Evolutionary conservation across 2,329 filamentous ascomycete species (phyloP), one percentile per base, ranked within the genome.

Genomic region (Aspergillus fructus): DNA sequence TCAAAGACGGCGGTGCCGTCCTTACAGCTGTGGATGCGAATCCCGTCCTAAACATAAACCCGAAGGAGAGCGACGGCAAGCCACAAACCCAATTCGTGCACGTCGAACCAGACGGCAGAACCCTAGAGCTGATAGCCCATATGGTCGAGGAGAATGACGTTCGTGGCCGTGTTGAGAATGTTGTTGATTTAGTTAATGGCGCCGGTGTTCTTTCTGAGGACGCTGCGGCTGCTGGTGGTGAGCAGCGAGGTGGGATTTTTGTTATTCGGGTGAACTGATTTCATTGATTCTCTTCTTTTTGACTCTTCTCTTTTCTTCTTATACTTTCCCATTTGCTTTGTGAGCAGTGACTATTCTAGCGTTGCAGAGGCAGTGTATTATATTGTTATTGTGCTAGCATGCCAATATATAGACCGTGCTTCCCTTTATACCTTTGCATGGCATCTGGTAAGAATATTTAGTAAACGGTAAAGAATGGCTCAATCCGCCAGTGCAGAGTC

Each of bases 131-230:
- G 11, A 74, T 78, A 50, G 67, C 62, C n/a, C 59, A 65, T 24
- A 60, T 77, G 53, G 68, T 76, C 4, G 71, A 75, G 59, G 64
- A 66, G 23, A 64, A 70, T n/a, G 65, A 66, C 46, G 45, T 77
- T 34, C 68, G 64, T 34, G 72, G 71, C 3, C 62, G 68, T n/a
- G 67, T 73, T 21, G 68, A 72, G 50, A 63, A 61, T 33, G 65
- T 74, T 5, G 70, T 73, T 55, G 71, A 72, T 54, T 49, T 78
- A 15, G 55, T 70, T 24, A 56, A 72, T 47, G 74, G 72, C 5
- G 66, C 63, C n/a, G 66, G 72, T 49, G 66, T 74, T 6, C 66
- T 78, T 55, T 64, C 61, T 53, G 64, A 62, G 39, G 65, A 61
- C n/a, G 69, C 71, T 33, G 66, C 65, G 43, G 65, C 63, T 12